Evolutionary conservation across 352 stramenopile genomes (phyloP), one percentile per base, ranked within the genome.

Genomic region (Pythium rhizo-oryzae): DNA sequence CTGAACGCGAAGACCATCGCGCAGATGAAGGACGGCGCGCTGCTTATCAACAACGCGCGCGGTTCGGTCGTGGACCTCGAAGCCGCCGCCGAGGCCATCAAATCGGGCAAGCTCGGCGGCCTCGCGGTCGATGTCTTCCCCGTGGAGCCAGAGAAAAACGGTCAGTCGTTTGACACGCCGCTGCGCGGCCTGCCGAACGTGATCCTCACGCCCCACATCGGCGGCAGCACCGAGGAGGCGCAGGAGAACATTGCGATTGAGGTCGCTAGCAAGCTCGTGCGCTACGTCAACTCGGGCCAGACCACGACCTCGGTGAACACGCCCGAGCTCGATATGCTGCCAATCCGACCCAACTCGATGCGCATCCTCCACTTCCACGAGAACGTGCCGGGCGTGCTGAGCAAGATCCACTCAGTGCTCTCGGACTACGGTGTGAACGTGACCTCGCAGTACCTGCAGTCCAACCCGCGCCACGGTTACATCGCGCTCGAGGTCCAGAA

Each of bases 41-140:
- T 97, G 13, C 72, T 99, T 8, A 79, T 99, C 33, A 99, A 99
- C 76, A 99, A 98, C 75, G 96, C 96, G 25, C 92, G 96, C 67
- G 96, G 96, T 21, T 89, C 97, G 61, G 81, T 99, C 23, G 93
- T 99, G n/a, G 92, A 98, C 77, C 94, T 96, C 67, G 91, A 95
- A 4, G 97, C 93, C 19, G 83, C 97, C 13, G 97, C 84, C 18
- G 86, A 94, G 46, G 95, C 90, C n/a, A 82, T 98, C 56, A 81
- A 93, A 66, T 85, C 82, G 18, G 88, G 85, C 63, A 92, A 97
- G 76, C 81, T 96, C 53, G 78, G 81, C 21, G 85, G 87, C 70
- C 84, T 84, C 52, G 88, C 89, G 1, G 81, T 98, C 39, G 91
- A 98, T 67, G 92, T 98, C 57, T 98, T 97, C 72, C 85, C 89